Conservation (phyloP, 163 green algal species). For the Volvox carteri region DNA sequence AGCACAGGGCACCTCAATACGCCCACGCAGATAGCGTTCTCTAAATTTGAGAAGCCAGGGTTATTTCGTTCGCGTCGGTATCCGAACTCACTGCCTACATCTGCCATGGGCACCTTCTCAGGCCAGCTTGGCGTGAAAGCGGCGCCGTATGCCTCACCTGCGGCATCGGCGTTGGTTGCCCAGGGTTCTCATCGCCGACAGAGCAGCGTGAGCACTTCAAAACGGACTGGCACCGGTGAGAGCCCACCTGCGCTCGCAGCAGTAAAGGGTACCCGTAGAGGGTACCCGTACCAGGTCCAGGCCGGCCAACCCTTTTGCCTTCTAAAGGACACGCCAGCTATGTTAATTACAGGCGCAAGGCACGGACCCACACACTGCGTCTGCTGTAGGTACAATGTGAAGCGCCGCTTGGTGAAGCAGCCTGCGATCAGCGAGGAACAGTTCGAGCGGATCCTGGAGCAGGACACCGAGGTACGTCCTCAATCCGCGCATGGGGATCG, state of each 20-base stretch:
- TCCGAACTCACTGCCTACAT: not conserved
- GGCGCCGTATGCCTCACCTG: conserved; percentile 82
- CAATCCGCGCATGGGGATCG: too few relatives aligned
- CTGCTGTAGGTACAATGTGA: conserved; percentile 82
- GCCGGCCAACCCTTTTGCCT: too few relatives aligned
- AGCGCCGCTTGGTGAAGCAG: conserved; percentile 73
- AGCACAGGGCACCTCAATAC: too few relatives aligned
- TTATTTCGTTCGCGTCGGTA: too few relatives aligned
- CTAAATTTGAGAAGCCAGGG: too few relatives aligned
- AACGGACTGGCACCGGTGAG: conserved; percentile 88
- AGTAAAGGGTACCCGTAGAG: too few relatives aligned
- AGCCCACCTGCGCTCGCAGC: too few relatives aligned
- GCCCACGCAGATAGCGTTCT: too few relatives aligned
- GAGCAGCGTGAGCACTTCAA: conserved; percentile 90
- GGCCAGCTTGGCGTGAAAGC: not conserved
- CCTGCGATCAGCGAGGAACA: conserved; percentile 71
- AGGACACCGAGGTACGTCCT: conserved; percentile 62
- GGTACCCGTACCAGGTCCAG: too few relatives aligned
- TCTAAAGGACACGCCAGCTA: too few relatives aligned
- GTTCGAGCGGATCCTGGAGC: conserved; percentile 80
- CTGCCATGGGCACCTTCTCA: not conserved
- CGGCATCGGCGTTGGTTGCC: conserved; percentile 70
- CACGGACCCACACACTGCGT: too few relatives aligned
- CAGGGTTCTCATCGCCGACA: conserved; percentile 67
- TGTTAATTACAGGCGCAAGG: too few relatives aligned